These are phyloP conservation scores for Leishmania arabica DNA, from an alignment of 208 protist genomes.

Conservation along the genomic window DNA sequence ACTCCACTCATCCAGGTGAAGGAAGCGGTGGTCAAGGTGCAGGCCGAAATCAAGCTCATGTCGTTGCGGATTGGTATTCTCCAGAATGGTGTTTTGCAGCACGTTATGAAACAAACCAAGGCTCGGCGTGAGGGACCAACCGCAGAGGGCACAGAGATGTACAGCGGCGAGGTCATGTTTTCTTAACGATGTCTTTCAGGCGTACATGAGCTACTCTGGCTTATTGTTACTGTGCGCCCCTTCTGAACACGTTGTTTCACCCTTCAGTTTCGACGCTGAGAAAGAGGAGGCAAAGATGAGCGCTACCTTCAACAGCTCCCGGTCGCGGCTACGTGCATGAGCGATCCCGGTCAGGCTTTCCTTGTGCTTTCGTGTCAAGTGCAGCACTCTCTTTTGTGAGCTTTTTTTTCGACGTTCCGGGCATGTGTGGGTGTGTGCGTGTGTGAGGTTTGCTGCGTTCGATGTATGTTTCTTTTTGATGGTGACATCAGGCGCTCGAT, in stretches of 20 bases:
- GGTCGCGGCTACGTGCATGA: background rate
- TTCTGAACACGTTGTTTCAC: background rate
- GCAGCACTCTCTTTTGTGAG: slow-evolving; percentile 13
- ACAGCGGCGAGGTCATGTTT: slow-evolving; percentile 30
- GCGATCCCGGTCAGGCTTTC: background rate
- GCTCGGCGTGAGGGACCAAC: slow-evolving; percentile 53
- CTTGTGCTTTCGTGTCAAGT: background rate
- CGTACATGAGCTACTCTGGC: background rate
- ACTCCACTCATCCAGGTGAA: slow-evolving; percentile 91
- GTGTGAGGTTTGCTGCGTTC: slow-evolving; percentile 6
- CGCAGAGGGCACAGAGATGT: slow-evolving; percentile 20
- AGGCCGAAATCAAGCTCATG: slow-evolving; percentile 90
- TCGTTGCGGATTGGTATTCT: slow-evolving; percentile 88
- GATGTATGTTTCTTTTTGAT: slow-evolving; percentile 10
- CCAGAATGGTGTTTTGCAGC: slow-evolving; percentile 89
- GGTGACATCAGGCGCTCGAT: background rate
- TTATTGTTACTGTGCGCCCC: background rate
- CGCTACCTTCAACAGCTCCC: background rate
- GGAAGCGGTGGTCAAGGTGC: slow-evolving; percentile 84
- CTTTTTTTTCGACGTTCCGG: slow-evolving; percentile 23
- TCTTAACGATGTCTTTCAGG: slow-evolving; percentile 3
- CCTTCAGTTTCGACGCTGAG: no score
- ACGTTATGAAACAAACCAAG: slow-evolving; percentile 82
- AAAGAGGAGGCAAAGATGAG: slow-evolving; percentile 16
- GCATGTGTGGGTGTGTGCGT: background rate